Conservation (phyloP, 768 basidiomycete genomes). For the Pluteus cervinus region DNA sequence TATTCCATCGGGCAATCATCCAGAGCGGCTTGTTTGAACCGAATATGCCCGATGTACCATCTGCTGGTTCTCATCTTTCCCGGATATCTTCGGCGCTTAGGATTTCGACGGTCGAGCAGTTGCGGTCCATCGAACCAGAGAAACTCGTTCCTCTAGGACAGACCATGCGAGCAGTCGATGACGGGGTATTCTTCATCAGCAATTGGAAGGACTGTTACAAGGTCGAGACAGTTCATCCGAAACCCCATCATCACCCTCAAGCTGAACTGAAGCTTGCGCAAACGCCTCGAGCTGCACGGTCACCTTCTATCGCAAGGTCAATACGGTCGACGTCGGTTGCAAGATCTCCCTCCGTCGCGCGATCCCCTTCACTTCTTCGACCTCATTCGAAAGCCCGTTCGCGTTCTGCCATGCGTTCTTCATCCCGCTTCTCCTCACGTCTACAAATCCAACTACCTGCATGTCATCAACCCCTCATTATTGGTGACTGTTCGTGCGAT, state of each 20-base stretch:
- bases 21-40: constrained; percentile 65
- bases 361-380: too few species aligned
- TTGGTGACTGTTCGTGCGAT: constrained; percentile 67
- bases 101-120: constrained; percentile 50
- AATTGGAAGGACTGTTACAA: constrained; percentile 47
- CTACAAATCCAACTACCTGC: constrained; percentile 15
- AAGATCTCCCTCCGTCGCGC: too few species aligned
- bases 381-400: too few species aligned
- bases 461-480: constrained; percentile 62
- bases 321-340: too few species aligned
- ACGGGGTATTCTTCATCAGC: constrained; percentile 60
- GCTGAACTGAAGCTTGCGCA: constrained; percentile 4
- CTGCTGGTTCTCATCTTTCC: constrained; percentile 63
- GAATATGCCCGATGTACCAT: constrained; percentile 50
- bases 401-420: constrained; percentile 9
- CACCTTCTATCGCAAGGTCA: too few species aligned
- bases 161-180: constrained; percentile 56
- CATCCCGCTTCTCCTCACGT: constrained; percentile 17
- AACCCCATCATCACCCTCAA: constrained; percentile 9
- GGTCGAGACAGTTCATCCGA: constrained; percentile 14
- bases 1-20: constrained; percentile 72
- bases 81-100: constrained; percentile 53
- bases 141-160: constrained; percentile 48
- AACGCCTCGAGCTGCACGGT: not conserved
- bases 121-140: constrained; percentile 53